These are phyloP conservation scores for Vaucheria bursata DNA, from an alignment of 352 stramenopile species.

Conservation along the genomic window DNA sequence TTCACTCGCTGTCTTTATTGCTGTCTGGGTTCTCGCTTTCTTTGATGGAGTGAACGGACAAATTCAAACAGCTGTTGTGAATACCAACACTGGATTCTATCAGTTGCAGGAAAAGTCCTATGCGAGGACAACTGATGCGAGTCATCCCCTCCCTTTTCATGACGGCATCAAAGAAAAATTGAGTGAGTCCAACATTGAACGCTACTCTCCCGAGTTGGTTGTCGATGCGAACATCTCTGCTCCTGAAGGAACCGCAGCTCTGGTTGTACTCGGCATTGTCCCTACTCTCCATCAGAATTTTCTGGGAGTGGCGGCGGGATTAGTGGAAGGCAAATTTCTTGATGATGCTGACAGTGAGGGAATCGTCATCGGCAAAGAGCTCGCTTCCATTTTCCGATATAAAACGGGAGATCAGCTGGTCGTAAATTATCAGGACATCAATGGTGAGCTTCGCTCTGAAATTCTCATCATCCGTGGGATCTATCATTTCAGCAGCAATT, in stretches of 20 bases:
- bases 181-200: not conserved
- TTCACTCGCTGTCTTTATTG: not conserved
- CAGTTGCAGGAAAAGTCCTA: not conserved
- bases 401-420: not conserved
- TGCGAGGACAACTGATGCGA: not conserved
- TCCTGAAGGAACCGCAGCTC: not conserved
- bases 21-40: not conserved
- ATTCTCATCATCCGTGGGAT: not conserved
- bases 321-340: not conserved
- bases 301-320: not conserved
- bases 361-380: not conserved
- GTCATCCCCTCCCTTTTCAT: no score
- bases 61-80: slow-evolving; percentile 1
- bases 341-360: no score
- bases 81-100: not conserved
- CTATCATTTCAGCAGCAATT: not conserved
- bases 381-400: not conserved
- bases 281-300: not conserved
- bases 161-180: no score
- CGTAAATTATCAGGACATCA: not conserved
- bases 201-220: not conserved
- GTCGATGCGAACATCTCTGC: not conserved
- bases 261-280: not conserved
- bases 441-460: not conserved
- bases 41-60: not conserved